Percentiles rank a stretch among this genome's conserved stretches.
Conservation (phyloP, 1,284 basidiomycete genomes). For the Cryptococcus sp. region DNA sequence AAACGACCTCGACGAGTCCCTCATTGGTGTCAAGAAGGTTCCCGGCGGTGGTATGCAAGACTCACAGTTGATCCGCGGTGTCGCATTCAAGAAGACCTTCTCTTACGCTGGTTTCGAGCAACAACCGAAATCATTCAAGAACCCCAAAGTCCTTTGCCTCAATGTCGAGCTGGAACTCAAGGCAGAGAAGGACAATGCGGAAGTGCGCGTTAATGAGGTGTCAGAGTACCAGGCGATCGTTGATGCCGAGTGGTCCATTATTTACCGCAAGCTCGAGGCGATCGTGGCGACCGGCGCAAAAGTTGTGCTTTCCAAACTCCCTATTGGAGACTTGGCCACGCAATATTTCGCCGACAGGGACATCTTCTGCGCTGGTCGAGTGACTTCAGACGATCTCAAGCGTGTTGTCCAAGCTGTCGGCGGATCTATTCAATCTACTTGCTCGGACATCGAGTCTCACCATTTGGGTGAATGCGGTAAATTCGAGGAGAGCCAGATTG, state of each 20-base stretch:
- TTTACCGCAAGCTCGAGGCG: conserved; percentile 94
- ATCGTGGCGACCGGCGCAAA: conserved; percentile 97
- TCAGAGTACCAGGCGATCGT: conserved; percentile 99
- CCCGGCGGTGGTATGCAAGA: conserved; percentile 99
- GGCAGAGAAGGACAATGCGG: conserved; percentile 99
- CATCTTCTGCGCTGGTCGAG: conserved; percentile 98
- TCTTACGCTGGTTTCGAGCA: conserved; percentile 99
- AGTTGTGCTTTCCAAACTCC: conserved; percentile 95
- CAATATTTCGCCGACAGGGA: conserved; percentile 99
- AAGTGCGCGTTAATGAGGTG: conserved; percentile 94
- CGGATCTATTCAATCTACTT: conserved; percentile 92
- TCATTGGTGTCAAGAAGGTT: conserved; percentile 99
- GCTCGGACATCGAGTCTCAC: conserved; percentile 84
- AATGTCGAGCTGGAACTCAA: conserved; percentile 99
- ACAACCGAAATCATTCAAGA: conserved; percentile 89
- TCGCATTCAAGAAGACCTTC: conserved; percentile 99
- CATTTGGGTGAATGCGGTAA: conserved; percentile 88
- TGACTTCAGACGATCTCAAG: conserved; percentile 85
- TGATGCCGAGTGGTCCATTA: conserved; percentile 99
- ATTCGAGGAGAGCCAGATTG: conserved; percentile 95
- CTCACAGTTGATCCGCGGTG: conserved; percentile 81
- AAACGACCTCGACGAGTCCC: conserved; percentile 88
- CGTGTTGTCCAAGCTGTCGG: conserved; percentile 95
- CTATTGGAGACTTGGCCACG: conserved; percentile 97
- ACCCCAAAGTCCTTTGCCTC: conserved; percentile 89